Conservation (phyloP, 305 asterid species). For the Plantago rigida region DNA sequence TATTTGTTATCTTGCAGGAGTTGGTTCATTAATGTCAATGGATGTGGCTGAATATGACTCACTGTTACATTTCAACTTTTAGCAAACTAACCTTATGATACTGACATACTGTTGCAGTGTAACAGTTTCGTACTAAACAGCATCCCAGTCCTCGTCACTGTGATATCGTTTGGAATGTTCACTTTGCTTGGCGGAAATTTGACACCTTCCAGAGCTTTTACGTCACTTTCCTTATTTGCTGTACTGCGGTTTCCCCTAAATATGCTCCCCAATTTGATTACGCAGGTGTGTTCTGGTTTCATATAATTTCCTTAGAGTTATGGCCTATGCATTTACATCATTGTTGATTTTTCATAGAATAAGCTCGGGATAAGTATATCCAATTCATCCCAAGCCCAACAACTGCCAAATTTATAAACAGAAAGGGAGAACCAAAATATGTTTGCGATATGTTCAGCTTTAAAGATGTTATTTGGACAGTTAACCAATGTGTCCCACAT, state of each 20-base stretch:
- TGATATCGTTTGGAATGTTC: slow-evolving; percentile 72
- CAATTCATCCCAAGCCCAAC: no score
- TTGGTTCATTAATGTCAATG: slow-evolving; percentile 10
- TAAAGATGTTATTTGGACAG: no score
- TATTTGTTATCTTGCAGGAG: neutral
- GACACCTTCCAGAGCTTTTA: slow-evolving; percentile 89
- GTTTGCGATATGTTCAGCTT: no score
- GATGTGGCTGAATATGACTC: neutral
- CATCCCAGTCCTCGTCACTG: slow-evolving; percentile 80
- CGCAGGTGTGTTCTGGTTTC: slow-evolving; percentile 56
- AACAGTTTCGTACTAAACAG: slow-evolving; percentile 78
- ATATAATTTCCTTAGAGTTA: neutral
- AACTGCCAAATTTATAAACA: no score
- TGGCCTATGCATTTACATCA: no score
- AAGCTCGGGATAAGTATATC: no score
- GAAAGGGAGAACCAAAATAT: no score
- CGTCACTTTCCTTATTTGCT: slow-evolving; percentile 77
- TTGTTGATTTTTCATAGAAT: no score
- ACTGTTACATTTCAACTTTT: slow-evolving; percentile 7
- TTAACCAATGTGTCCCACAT: no score
- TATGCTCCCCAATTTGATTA: slow-evolving; percentile 80
- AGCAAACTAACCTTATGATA: slow-evolving; percentile 18
- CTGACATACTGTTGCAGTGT: slow-evolving; percentile 51
- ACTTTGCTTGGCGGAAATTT: slow-evolving; percentile 80
- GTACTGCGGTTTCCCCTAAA: slow-evolving; percentile 65